Percentiles rank a stretch among this genome's conserved stretches.
These are phyloP conservation scores for Bacterosira constricta DNA, from an alignment of 108 stramenopile genomes.

Conservation along the genomic window DNA sequence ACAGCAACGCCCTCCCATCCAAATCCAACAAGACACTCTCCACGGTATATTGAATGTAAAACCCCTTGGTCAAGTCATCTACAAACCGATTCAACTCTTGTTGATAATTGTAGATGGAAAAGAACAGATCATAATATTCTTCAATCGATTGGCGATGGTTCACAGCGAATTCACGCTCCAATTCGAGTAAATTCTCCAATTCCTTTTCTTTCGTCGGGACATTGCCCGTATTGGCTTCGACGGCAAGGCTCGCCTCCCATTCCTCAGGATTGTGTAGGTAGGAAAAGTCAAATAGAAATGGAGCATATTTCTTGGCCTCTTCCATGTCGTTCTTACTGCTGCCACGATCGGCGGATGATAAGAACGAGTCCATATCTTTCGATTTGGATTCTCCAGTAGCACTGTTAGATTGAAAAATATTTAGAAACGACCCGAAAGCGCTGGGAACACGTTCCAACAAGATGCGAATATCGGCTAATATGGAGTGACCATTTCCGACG, in stretches of 20 bases:
- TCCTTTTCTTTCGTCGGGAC: background rate
- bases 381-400: background rate
- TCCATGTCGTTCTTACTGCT: conserved; percentile 15
- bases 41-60: conserved; percentile 65
- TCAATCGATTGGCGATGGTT: conserved; percentile 38
- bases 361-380: background rate
- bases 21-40: conserved; percentile 56
- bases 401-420: background rate
- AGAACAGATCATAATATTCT: conserved; percentile 56
- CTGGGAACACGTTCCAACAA: conserved; percentile 45
- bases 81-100: conserved; percentile 46
- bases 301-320: conserved; percentile 42
- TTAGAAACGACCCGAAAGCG: conserved; percentile 18
- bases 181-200: conserved; percentile 22
- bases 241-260: conserved; percentile 45
- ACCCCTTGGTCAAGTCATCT: conserved; percentile 51
- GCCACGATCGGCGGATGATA: background rate
- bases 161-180: conserved; percentile 62
- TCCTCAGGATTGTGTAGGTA: conserved; percentile 66
- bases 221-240: background rate
- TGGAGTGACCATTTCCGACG: conserved; percentile 51
- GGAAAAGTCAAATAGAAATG: conserved; percentile 61
- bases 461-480: conserved; percentile 56
- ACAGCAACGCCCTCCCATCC: conserved; percentile 61
- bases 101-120: conserved; percentile 51